Conservation (phyloP, 75 land plant species). For the Adiantum capillusveneris region DNA sequence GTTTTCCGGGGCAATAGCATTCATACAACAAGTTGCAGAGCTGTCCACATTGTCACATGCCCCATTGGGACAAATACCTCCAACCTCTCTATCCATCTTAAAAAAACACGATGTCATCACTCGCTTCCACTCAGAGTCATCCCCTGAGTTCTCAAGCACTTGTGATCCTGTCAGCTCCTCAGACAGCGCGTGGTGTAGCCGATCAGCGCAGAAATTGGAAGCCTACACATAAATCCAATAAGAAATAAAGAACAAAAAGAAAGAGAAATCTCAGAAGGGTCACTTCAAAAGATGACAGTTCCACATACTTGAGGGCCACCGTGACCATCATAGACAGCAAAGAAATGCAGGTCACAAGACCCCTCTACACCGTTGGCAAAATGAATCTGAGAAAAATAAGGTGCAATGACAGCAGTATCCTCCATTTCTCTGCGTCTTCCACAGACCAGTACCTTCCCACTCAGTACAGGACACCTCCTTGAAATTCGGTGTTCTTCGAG, state of each 20-base stretch:
- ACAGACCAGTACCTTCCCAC: conserved; percentile 41
- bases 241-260: not conserved
- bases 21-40: conserved; percentile 7
- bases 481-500: not conserved
- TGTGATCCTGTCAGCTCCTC: conserved; percentile 39
- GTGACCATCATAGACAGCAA: conserved; percentile 90
- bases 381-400: conserved; percentile 18
- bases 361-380: not conserved
- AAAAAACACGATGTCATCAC: conserved; percentile 46
- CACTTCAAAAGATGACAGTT: not conserved
- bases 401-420: conserved; percentile 56
- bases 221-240: conserved; percentile 30
- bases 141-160: not conserved
- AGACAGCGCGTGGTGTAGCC: conserved; percentile 48
- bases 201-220: conserved; percentile 52
- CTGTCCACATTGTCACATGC: conserved; percentile 4
- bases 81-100: conserved; percentile 61
- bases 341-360: conserved; percentile 40
- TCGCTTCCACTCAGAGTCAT: conserved; percentile 24
- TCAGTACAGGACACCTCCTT: not conserved
- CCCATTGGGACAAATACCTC: conserved; percentile 38
- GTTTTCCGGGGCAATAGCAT: conserved; percentile 47
- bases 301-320: conserved; percentile 81
- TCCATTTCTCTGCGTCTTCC: conserved; percentile 94
- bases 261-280: no score